These are phyloP conservation scores for Hawksworthiomyces lignivorus DNA, from an alignment of 2,329 filamentous ascomycete species.

Conservation along the genomic window DNA sequence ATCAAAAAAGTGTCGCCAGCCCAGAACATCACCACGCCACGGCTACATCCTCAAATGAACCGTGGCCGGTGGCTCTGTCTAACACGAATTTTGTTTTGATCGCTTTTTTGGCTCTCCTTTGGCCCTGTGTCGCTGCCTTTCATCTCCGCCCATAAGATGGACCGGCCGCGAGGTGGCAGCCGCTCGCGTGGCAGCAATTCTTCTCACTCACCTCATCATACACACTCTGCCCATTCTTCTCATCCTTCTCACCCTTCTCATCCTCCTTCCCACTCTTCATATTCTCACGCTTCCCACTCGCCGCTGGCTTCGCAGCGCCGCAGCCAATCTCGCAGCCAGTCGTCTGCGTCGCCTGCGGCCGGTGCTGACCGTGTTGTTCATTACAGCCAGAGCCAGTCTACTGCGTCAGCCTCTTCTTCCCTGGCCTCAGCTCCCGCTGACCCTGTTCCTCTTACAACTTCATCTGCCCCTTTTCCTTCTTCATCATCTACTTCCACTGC, in stretches of 20 bases:
- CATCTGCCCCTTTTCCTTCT: too few relatives aligned
- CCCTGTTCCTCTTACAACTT: neutral
- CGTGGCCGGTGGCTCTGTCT: too few relatives aligned
- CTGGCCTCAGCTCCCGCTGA: slow-evolving; percentile 2
- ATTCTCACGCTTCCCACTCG: neutral
- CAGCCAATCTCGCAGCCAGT: slow-evolving; percentile 10
- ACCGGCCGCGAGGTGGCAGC: slow-evolving; percentile 15
- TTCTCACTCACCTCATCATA: too few relatives aligned
- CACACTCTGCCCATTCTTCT: slow-evolving; percentile 4
- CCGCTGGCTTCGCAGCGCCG: slow-evolving; percentile 6
- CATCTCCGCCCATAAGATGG: slow-evolving; percentile 10
- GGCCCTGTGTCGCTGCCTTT: neutral
- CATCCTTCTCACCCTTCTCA: neutral
- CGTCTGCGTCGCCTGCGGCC: slow-evolving; percentile 1
- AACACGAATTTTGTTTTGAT: too few relatives aligned
- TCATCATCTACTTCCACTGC: neutral
- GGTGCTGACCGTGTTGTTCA: neutral
- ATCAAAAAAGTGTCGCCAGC: neutral
- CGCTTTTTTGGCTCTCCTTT: neutral
- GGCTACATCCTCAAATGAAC: too few relatives aligned
- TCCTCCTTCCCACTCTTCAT: neutral
- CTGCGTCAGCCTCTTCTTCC: slow-evolving; percentile 16
- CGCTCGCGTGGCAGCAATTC: slow-evolving; percentile 14
- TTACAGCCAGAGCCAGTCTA: neutral
- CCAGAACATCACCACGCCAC: too few relatives aligned